phyloP scores from a whole-genome alignment of 2,329 filamentous ascomycete genomes.

The Teratosphaeriaceae sp. region DNA sequence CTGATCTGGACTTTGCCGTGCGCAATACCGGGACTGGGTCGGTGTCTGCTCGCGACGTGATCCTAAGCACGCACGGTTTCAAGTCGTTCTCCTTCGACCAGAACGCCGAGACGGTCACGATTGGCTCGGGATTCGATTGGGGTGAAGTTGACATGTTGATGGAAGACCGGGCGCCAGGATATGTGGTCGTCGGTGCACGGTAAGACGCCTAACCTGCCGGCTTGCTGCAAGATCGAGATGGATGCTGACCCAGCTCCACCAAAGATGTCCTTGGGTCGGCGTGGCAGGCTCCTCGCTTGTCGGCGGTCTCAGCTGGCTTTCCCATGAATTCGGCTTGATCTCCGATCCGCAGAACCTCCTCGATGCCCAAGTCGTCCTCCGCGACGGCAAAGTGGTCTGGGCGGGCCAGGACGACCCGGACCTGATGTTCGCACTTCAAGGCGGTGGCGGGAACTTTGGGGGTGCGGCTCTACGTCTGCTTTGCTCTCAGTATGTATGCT shows the following conservation, averaged over 20 bases:
- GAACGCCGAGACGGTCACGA: conserved; percentile 24
- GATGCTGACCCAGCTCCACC: too few relatives aligned
- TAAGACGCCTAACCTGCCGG: too few relatives aligned
- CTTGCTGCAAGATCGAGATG: too few relatives aligned
- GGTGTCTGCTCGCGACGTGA: conserved; percentile 31
- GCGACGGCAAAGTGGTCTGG: conserved; percentile 34
- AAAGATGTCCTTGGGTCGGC: conserved; percentile 34
- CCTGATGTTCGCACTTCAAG: conserved; percentile 37
- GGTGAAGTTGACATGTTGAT: conserved; percentile 31
- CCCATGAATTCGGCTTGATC: conserved; percentile 30
- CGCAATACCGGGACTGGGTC: conserved; percentile 32
- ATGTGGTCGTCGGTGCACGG: conserved; percentile 31
- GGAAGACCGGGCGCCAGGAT: conserved; percentile 29
- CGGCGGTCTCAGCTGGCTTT: conserved; percentile 36
- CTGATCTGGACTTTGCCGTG: conserved; percentile 32
- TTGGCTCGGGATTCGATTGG: conserved; percentile 35
- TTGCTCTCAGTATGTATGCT: background rate
- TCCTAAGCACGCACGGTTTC: conserved; percentile 34
- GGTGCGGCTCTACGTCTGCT: conserved; percentile 7
- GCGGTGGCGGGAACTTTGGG: conserved; percentile 33
- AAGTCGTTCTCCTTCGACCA: conserved; percentile 31
- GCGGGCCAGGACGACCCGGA: conserved; percentile 32
- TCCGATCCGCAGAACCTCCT: conserved; percentile 37
- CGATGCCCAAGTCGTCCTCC: conserved; percentile 33
- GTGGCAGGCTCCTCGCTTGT: conserved; percentile 33